Evolutionary conservation across 176 grass and related monocot species (phyloP).

Genomic region (Pharus latifolius): DNA sequence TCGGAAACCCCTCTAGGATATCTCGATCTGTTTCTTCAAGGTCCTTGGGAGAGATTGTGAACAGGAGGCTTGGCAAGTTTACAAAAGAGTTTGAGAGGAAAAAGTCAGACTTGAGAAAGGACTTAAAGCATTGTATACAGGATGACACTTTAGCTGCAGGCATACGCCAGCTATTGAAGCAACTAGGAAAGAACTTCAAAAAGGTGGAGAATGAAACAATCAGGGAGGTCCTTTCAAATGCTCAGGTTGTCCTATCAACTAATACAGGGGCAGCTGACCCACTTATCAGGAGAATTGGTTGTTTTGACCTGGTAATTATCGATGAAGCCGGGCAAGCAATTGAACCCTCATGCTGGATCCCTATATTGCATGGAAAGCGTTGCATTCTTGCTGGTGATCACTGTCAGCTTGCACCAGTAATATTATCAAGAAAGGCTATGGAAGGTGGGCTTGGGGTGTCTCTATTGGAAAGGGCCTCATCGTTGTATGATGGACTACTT

Average conservation of each 20-base stretch:
- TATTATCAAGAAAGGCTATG: conserved; percentile 81
- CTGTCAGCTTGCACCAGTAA: conserved; percentile 63
- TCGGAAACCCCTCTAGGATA: conserved; percentile 80
- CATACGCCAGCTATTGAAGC: conserved; percentile 71
- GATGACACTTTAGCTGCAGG: conserved; percentile 69
- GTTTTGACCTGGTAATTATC: conserved; percentile 81
- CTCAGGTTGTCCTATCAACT: conserved; percentile 76
- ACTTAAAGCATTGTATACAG: conserved; percentile 58
- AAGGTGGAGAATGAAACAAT: conserved; percentile 78
- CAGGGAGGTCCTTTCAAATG: conserved; percentile 53
- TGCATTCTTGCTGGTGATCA: conserved; percentile 85
- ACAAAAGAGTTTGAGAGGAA: conserved; percentile 81
- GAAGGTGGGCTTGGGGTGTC: conserved; percentile 72
- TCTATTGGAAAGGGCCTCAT: conserved; percentile 80
- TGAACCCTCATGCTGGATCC: conserved; percentile 88
- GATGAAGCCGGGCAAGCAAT: conserved; percentile 91
- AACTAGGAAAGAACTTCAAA: conserved; percentile 62
- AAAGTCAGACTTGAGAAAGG: conserved; percentile 72
- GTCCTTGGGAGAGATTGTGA: conserved; percentile 62
- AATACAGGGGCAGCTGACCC: conserved; percentile 78
- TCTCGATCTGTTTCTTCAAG: conserved; percentile 60
- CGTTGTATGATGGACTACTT: conserved; percentile 49
- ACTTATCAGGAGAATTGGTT: conserved; percentile 51
- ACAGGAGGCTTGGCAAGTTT: conserved; percentile 49
- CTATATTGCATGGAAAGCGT: conserved; percentile 74